Conservation (phyloP, 305 asterid genomes). For the Solanum hybrid region DNA sequence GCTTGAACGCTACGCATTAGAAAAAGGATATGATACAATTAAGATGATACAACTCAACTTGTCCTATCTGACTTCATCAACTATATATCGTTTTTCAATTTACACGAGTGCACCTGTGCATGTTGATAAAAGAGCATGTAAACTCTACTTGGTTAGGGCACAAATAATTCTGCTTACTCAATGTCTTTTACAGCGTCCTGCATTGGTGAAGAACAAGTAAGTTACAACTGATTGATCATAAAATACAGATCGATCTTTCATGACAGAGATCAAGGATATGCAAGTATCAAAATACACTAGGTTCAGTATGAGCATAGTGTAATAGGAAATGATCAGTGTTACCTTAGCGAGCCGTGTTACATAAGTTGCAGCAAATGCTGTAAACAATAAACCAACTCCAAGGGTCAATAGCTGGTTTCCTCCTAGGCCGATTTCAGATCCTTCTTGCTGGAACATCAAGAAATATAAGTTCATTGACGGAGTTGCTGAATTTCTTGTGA, state of each 20-base stretch:
- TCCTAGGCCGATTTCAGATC: conserved; percentile 43
- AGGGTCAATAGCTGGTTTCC: conserved; percentile 58
- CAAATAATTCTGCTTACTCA: conserved; percentile 27
- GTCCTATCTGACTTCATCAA: neutral
- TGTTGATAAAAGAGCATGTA: neutral
- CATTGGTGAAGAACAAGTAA: conserved; percentile 8
- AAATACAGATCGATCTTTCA: neutral
- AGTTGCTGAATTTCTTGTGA: neutral
- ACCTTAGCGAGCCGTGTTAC: conserved; percentile 87
- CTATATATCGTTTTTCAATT: neutral
- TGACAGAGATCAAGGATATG: neutral
- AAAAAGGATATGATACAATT: neutral
- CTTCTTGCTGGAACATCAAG: conserved; percentile 63
- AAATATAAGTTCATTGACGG: neutral
- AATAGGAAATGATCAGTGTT: conserved; percentile 1
- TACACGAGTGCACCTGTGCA: neutral
- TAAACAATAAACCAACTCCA: conserved; percentile 72
- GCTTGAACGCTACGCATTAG: neutral
- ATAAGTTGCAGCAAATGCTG: conserved; percentile 77
- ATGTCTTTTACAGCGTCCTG: conserved; percentile 89
- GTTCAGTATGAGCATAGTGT: neutral
- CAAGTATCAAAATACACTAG: neutral
- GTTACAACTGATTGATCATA: neutral
- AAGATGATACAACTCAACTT: neutral
- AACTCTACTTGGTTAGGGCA: neutral